phyloP scores from a whole-genome alignment of 2,329 filamentous ascomycete species.

The Pseudopyrenochaeta lycopersici region DNA sequence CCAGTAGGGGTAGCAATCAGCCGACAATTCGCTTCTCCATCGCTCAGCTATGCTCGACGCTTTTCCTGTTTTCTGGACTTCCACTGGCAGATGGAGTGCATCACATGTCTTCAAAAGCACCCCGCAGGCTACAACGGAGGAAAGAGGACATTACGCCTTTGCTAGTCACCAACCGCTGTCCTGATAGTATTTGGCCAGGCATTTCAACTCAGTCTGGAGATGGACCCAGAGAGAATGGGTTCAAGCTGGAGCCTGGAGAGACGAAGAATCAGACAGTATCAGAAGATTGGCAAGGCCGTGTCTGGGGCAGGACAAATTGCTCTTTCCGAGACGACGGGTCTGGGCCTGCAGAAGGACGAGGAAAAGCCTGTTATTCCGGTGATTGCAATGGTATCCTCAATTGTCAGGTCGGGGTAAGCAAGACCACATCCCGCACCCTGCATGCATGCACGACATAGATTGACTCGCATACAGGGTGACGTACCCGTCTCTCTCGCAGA shows the following conservation, averaged over 20 bases:
- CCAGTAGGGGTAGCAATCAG: constrained; percentile 9
- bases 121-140: constrained; percentile 36
- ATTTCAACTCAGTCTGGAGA: constrained; percentile 77
- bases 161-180: constrained; percentile 75
- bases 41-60: constrained; percentile 28
- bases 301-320: constrained; percentile 88
- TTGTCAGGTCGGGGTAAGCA: constrained; percentile 73
- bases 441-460: constrained; percentile 1
- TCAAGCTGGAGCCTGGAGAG: constrained; percentile 68
- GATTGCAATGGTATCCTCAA: constrained; percentile 77
- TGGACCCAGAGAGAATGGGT: constrained; percentile 73
- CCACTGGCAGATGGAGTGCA: constrained; percentile 39
- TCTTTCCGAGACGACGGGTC: constrained; percentile 73
- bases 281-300: constrained; percentile 78
- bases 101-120: constrained; percentile 44
- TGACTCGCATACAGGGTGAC: constrained; percentile 64
- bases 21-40: constrained; percentile 17
- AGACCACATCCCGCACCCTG: neutral
- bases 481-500: constrained; percentile 81
- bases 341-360: constrained; percentile 56
- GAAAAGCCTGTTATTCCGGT: constrained; percentile 73
- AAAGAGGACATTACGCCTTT: constrained; percentile 61
- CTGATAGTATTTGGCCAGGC: constrained; percentile 77
- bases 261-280: constrained; percentile 71
- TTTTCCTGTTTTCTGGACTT: constrained; percentile 31